These are phyloP conservation scores for Oxalis stricta DNA, from an alignment of 441 rosid species.

Conservation along the genomic window DNA sequence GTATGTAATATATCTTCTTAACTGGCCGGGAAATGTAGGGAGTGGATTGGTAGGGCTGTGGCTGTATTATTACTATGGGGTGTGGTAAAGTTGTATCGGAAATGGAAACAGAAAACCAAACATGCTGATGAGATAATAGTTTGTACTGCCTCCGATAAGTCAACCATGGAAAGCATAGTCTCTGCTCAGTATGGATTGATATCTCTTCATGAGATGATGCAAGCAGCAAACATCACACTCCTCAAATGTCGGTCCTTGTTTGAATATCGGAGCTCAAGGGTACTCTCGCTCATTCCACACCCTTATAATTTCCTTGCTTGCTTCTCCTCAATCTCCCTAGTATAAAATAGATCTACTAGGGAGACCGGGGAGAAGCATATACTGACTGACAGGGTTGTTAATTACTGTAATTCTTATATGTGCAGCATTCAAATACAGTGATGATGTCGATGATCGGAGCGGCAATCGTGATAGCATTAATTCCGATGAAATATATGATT, in stretches of 20 bases:
- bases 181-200: constrained; percentile 61
- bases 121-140: constrained; percentile 47
- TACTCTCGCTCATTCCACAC: constrained; percentile 7
- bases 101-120: constrained; percentile 24
- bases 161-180: constrained; percentile 58
- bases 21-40: constrained; percentile 28
- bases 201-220: constrained; percentile 41
- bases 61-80: constrained; percentile 37
- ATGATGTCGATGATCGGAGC: constrained; percentile 28
- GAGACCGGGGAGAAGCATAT: no score
- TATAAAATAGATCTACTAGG: no score
- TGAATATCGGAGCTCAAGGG: constrained; percentile 51
- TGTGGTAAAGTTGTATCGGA: constrained; percentile 38
- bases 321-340: not conserved
- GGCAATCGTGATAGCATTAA: constrained; percentile 39
- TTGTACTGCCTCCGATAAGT: constrained; percentile 42
- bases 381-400: no score
- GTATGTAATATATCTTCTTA: no score
- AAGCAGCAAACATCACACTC: constrained; percentile 40
- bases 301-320: not conserved
- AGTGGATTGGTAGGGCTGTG: constrained; percentile 68
- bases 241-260: constrained; percentile 59
- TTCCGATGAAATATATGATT: constrained; percentile 44
- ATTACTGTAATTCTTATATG: not conserved
- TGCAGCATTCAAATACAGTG: constrained; percentile 55